phyloP scores from a whole-genome alignment of 306 rosid species.

The Cyclanthera cordifolia region DNA sequence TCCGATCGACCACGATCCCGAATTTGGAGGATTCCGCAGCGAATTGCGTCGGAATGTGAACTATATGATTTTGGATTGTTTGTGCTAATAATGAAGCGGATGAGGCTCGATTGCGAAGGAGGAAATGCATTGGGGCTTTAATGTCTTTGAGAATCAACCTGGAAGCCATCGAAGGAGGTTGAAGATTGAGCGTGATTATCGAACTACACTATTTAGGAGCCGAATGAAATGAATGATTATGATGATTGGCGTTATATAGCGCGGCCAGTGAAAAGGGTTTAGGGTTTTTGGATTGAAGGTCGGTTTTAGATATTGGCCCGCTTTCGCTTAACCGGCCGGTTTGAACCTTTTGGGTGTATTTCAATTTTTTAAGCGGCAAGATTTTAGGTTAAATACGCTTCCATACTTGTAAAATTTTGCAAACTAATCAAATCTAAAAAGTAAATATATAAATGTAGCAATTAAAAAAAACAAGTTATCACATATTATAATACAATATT shows the following conservation, averaged over 20 bases:
- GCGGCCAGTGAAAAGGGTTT: constrained; percentile 10
- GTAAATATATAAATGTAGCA: too few species aligned
- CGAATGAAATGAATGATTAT: too few species aligned
- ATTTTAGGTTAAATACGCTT: too few species aligned
- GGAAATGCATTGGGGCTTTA: constrained; percentile 17
- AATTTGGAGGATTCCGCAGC: not conserved
- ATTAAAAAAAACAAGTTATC: too few species aligned
- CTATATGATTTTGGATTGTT: not conserved
- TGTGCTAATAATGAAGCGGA: not conserved
- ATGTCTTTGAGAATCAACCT: constrained; percentile 17
- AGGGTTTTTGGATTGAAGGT: constrained; percentile 1
- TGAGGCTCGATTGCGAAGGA: constrained; percentile 14
- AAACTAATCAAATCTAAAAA: too few species aligned
- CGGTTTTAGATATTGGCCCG: too few species aligned
- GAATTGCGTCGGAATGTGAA: not conserved
- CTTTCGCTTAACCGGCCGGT: too few species aligned
- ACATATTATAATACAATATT: too few species aligned
- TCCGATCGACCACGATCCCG: not conserved
- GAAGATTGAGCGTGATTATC: not conserved
- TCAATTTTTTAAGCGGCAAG: too few species aligned
- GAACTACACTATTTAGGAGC: too few species aligned
- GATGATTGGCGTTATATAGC: not conserved
- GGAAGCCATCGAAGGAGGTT: constrained; percentile 22
- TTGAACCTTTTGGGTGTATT: too few species aligned
- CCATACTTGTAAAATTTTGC: too few species aligned